Conservation (phyloP, 2,329 filamentous ascomycete genomes). For the Colletotrichum zoysiae region DNA sequence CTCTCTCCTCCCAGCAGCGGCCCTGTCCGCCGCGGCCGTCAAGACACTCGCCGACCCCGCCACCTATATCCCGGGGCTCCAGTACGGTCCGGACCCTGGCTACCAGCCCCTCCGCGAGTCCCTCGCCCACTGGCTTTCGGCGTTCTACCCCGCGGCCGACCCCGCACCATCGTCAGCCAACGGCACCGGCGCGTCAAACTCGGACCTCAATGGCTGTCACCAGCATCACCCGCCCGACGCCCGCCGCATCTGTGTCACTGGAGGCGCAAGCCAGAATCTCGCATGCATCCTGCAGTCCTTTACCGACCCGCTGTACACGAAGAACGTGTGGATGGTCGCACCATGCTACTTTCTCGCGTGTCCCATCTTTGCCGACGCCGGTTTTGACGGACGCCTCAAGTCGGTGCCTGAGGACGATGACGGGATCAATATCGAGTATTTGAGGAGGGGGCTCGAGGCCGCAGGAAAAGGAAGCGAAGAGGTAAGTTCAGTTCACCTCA, state of each 20-base stretch:
- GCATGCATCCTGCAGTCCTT: conserved; percentile 83
- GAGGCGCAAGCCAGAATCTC: conserved; percentile 86
- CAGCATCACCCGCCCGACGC: conserved; percentile 52
- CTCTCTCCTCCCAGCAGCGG: conserved; percentile 72
- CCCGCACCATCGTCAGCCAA: not conserved
- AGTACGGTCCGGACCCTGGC: conserved; percentile 85
- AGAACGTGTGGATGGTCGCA: conserved; percentile 82
- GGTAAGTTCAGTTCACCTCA: conserved; percentile 12
- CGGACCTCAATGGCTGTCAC: not conserved
- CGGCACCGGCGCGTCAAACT: not conserved
- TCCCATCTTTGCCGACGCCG: conserved; percentile 85
- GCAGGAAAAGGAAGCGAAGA: conserved; percentile 20
- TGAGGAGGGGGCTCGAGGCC: conserved; percentile 61
- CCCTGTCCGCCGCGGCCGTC: conserved; percentile 72
- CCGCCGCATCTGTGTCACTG: conserved; percentile 81
- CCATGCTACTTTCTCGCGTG: conserved; percentile 89
- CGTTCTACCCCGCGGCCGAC: conserved; percentile 64
- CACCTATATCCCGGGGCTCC: conserved; percentile 73
- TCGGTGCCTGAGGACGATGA: conserved; percentile 83
- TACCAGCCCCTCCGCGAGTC: conserved; percentile 76
- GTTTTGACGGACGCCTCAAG: conserved; percentile 75
- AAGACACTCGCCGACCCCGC: conserved; percentile 70
- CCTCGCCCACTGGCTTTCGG: conserved; percentile 77
- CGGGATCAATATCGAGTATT: conserved; percentile 76
- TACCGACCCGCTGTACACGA: conserved; percentile 81